phyloP scores from a whole-genome alignment of 1,284 basidiomycete genomes.

The Heliocybe sulcata region DNA sequence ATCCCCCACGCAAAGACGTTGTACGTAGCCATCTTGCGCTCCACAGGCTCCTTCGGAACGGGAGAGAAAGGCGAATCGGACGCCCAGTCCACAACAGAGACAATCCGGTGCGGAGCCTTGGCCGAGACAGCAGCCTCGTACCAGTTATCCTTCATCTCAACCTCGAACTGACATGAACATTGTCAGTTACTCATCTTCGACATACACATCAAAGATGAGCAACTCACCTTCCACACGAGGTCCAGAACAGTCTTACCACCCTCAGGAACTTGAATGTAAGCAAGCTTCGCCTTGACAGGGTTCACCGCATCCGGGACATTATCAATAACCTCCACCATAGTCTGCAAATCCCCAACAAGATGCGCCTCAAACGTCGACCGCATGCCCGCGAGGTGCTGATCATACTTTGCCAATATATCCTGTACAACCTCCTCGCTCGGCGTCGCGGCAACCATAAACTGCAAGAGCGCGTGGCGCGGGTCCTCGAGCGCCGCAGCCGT shows the following conservation, averaged over 20 bases:
- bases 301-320: conserved; percentile 67
- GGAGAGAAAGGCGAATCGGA: conserved; percentile 46
- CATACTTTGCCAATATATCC: conserved; percentile 46
- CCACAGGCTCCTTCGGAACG: conserved; percentile 28
- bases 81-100: conserved; percentile 80
- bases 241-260: conserved; percentile 47
- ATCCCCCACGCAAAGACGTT: conserved; percentile 68
- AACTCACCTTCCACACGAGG: conserved; percentile 64
- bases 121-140: conserved; percentile 71
- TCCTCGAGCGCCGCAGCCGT: conserved; percentile 19
- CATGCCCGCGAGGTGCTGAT: conserved; percentile 45
- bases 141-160: conserved; percentile 86
- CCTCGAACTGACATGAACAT: conserved; percentile 49
- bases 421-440: conserved; percentile 42
- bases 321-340: conserved; percentile 33
- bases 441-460: conserved; percentile 74
- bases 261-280: conserved; percentile 67
- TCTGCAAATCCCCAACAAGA: conserved; percentile 42
- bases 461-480: conserved; percentile 52
- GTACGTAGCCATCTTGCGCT: conserved; percentile 42
- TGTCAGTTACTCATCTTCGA: conserved; percentile 1
- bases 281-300: conserved; percentile 66
- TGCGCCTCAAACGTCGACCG: conserved; percentile 35
- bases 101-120: conserved; percentile 55
- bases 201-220: background rate